Conservation (phyloP, 78 protist species). For the Chrysochromulina tobinii region DNA sequence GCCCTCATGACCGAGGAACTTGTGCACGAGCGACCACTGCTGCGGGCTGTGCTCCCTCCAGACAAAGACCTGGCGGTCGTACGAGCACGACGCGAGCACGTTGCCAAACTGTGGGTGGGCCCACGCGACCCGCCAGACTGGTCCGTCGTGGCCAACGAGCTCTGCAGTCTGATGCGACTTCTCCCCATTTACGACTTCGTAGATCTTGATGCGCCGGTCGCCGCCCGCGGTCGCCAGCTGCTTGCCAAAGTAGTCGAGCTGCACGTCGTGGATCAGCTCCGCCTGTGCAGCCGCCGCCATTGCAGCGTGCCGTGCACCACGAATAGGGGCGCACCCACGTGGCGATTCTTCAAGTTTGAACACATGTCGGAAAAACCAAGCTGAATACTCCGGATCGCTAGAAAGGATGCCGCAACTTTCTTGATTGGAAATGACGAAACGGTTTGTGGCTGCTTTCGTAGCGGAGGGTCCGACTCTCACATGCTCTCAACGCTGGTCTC, state of each 20-base stretch:
- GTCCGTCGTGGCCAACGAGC: conserved; percentile 85
- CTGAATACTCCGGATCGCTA: too few relatives aligned
- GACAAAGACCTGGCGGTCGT: conserved; percentile 91
- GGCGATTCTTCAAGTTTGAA: too few relatives aligned
- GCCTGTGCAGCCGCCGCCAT: too few relatives aligned
- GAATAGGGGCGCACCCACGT: too few relatives aligned
- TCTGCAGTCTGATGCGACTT: conserved; percentile 57
- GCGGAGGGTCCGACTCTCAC: too few relatives aligned
- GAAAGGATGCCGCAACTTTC: too few relatives aligned
- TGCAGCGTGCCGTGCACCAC: too few relatives aligned
- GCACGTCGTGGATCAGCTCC: conserved; percentile 84
- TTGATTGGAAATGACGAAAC: too few relatives aligned
- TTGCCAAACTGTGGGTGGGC: conserved; percentile 96
- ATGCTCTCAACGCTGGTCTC: too few relatives aligned
- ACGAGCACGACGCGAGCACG: conserved; percentile 93
- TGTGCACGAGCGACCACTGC: conserved; percentile 67
- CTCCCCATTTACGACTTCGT: conserved; percentile 10
- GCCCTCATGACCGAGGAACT: conserved; percentile 68
- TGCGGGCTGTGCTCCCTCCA: conserved; percentile 74
- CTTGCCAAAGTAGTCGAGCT: conserved; percentile 93
- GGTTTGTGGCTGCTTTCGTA: too few relatives aligned
- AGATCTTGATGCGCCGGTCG: conserved; percentile 87
- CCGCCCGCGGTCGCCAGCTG: conserved; percentile 94
- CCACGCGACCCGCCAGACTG: conserved; percentile 99
- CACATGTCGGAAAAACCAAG: too few relatives aligned